Evolutionary conservation across 345 rosid species (phyloP), one percentile per base, ranked within the genome.

Genomic region (Heritiera littoralis): DNA sequence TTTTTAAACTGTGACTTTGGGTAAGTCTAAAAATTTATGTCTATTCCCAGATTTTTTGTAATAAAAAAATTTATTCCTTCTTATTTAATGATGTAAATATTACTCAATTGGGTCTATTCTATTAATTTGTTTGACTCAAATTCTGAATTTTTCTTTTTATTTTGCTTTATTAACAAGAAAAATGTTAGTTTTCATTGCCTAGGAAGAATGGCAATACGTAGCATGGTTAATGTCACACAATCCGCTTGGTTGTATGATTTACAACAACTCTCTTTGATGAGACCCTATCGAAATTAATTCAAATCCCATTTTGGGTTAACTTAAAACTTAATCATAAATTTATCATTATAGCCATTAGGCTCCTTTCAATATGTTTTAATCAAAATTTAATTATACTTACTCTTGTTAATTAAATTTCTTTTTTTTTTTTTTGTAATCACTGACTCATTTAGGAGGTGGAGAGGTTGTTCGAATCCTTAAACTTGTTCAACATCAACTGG

Each of bases 161-260:
- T 60, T 86, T 75, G 85, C 90, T 85, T 89, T 41, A 75, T 78
- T 83, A 18, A 75, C 82, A 84, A 83, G 89, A 80, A 78, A 64
- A 49, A 32, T 54, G 4, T 54, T 5, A 15, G 46, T 71, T n/a
- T 18, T 63, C 9, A 46, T 80, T 83, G 48, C 79, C 74, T 68
- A 78, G 70, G 84, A 69, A 49, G 55, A 83, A 76, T 66, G 75
- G 49, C 73, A 76, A 78, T 84, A 85, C 87, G 86, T 82, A 82
- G 85, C 85, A 84, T 85, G 81, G 46, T 81, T 78, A 82, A 78
- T 82, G 52, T 86, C 88, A 82, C 78, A 61, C 73, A 41, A 72
- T 81, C 78, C 72, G 63, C 64, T 74, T 86, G 88, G 80, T 64
- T 81, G 76, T 66, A 77, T 66, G 74, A 49, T 84, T 61, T 77